phyloP scores from a whole-genome alignment of 495 filamentous ascomycete genomes.

The Lepidopterella palustris region DNA sequence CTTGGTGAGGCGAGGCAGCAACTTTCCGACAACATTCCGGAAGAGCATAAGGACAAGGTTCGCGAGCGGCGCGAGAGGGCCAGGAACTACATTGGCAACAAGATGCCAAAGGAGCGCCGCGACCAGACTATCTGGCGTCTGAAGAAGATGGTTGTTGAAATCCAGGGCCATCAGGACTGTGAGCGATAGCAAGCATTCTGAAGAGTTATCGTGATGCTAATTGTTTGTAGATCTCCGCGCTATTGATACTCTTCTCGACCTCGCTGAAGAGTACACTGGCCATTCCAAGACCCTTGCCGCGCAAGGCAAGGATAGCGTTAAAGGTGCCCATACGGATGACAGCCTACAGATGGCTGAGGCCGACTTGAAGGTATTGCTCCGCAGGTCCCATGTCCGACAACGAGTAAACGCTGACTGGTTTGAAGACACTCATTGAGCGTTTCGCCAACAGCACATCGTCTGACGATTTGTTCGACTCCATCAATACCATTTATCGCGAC shows the following conservation, averaged over 20 bases:
- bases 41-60: constrained; percentile 57
- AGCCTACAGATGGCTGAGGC: constrained; percentile 63
- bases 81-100: constrained; percentile 67
- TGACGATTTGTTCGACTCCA: constrained; percentile 77
- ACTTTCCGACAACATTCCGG: constrained; percentile 48
- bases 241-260: constrained; percentile 70
- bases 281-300: constrained; percentile 59
- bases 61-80: constrained; percentile 52
- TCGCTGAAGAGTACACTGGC: constrained; percentile 81
- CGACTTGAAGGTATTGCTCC: constrained; percentile 62
- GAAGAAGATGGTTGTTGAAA: constrained; percentile 97
- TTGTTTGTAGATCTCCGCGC: constrained; percentile 62
- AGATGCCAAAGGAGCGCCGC: constrained; percentile 88
- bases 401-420: constrained; percentile 43
- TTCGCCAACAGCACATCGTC: constrained; percentile 91
- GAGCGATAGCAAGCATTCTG: constrained; percentile 29
- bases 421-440: constrained; percentile 78
- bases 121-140: constrained; percentile 88
- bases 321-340: constrained; percentile 58
- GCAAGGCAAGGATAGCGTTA: constrained; percentile 58
- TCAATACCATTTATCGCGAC: constrained; percentile 85
- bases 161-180: constrained; percentile 89
- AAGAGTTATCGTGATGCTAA: not conserved
- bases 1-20: constrained; percentile 45
- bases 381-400: constrained; percentile 33